A percentile compares a stretch with the other conserved stretches of the same genome.
Evolutionary conservation across 1,139 yeast genomes (phyloP).

Genomic region (Lodderomyces oxycetoniae): DNA sequence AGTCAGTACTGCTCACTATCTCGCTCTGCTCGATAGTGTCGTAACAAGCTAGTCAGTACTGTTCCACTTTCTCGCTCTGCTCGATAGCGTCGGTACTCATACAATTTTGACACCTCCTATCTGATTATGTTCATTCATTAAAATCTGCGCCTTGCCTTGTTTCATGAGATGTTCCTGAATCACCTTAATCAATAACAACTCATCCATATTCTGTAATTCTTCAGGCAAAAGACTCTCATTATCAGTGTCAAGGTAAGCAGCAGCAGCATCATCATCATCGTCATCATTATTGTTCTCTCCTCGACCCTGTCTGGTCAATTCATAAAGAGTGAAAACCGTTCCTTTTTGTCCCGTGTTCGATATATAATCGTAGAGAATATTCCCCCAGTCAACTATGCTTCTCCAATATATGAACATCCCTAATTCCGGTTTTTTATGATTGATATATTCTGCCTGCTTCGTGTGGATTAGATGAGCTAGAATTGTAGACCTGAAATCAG

Average conservation of each 20-base stretch:
- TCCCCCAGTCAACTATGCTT: constrained; percentile 73
- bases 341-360: constrained; percentile 76
- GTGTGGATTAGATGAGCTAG: constrained; percentile 53
- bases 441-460: constrained; percentile 49
- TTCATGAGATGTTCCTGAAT: constrained; percentile 54
- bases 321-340: constrained; percentile 76
- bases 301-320: constrained; percentile 42
- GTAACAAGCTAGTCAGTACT: too few relatives aligned
- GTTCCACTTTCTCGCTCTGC: background rate
- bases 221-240: constrained; percentile 39
- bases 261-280: too few relatives aligned
- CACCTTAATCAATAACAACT: constrained; percentile 49
- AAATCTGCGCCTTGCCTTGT: constrained; percentile 62
- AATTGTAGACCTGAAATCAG: constrained; percentile 52
- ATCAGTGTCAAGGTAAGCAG: too few relatives aligned
- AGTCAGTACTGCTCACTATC: too few relatives aligned
- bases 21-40: too few relatives aligned
- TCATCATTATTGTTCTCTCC: constrained; percentile 2
- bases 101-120: constrained; percentile 70
- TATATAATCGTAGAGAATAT: constrained; percentile 41
- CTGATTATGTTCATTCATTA: constrained; percentile 51
- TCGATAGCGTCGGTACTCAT: constrained; percentile 14
- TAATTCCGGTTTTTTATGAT: constrained; percentile 35
- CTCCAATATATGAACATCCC: constrained; percentile 66
- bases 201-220: constrained; percentile 62